A percentile compares a stretch with the other conserved stretches of the same genome.
Conservation (phyloP, 1,139 yeast genomes). For the Pichia sp. region DNA sequence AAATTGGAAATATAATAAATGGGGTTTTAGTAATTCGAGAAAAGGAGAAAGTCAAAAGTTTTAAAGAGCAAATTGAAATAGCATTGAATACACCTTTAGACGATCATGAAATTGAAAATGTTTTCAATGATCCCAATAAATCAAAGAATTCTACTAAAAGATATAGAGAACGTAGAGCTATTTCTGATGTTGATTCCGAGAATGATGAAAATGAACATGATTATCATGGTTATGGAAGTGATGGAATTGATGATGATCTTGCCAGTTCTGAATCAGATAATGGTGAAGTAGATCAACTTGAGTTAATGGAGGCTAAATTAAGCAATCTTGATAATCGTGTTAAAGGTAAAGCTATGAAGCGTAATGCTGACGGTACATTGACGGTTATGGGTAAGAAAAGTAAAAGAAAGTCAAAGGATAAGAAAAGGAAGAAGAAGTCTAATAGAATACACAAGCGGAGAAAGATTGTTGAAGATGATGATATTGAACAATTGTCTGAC, state of each 20-base stretch:
- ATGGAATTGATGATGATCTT: slow-evolving; percentile 14
- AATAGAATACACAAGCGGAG: slow-evolving; percentile 9
- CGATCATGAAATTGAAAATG: slow-evolving; percentile 17
- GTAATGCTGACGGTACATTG: slow-evolving; percentile 11
- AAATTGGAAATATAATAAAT: slow-evolving; percentile 27
- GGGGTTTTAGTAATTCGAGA: slow-evolving; percentile 10
- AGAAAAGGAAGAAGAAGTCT: slow-evolving; percentile 8
- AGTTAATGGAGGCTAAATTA: slow-evolving; percentile 22
- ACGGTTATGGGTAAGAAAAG: slow-evolving; percentile 7
- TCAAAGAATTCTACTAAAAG: not conserved
- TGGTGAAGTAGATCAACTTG: slow-evolving; percentile 19
- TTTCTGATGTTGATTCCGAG: slow-evolving; percentile 1
- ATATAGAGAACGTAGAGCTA: not conserved
- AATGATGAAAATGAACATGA: slow-evolving; percentile 1
- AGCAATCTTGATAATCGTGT: slow-evolving; percentile 12
- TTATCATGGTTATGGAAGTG: slow-evolving; percentile 10
- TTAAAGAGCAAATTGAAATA: slow-evolving; percentile 14
- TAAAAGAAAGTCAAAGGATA: slow-evolving; percentile 11
- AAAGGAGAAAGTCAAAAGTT: slow-evolving; percentile 10
- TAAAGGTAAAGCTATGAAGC: slow-evolving; percentile 22
- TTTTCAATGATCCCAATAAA: slow-evolving; percentile 14
- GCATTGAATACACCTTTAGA: slow-evolving; percentile 20
- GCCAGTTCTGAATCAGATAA: slow-evolving; percentile 17
- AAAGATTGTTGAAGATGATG: slow-evolving; percentile 11
- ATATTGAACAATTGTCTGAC: slow-evolving; percentile 10